Conservation (phyloP, 2,329 filamentous ascomycete species). For the Penicillium sp. region DNA sequence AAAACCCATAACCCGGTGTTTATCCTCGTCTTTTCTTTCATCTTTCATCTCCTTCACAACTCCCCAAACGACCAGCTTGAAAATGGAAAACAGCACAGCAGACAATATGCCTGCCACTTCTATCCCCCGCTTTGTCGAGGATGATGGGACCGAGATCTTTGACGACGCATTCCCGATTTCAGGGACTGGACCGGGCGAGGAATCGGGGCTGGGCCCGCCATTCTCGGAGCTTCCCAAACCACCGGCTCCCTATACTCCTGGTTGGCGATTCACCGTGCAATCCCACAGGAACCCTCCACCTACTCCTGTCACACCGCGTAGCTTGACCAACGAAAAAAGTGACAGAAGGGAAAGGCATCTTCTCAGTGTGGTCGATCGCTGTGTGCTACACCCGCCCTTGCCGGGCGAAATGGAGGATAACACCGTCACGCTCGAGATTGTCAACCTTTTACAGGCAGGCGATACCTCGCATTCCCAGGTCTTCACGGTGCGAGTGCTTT, state of each 20-base stretch:
- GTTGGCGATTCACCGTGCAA: constrained; percentile 20
- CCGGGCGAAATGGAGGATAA: constrained; percentile 12
- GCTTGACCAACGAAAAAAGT: constrained; percentile 14
- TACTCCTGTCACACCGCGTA: constrained; percentile 9
- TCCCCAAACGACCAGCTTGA: no score
- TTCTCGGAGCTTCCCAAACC: background rate
- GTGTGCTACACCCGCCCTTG: constrained; percentile 18
- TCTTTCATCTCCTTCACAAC: no score
- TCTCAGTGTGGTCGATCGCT: constrained; percentile 16
- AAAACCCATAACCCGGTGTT: no score
- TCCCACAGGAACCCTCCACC: constrained; percentile 17
- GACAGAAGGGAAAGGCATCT: constrained; percentile 16
- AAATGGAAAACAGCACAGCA: no score
- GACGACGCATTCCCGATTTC: no score
- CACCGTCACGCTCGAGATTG: constrained; percentile 17
- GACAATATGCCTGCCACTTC: no score
- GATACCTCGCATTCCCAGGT: constrained; percentile 21
- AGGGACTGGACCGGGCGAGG: no score
- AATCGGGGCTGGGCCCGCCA: no score
- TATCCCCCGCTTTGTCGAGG: no score
- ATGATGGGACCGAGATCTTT: no score
- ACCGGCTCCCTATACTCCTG: constrained; percentile 14
- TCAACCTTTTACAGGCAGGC: constrained; percentile 16
- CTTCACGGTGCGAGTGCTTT: constrained; percentile 14
- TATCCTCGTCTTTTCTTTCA: no score